Conservation (phyloP, 2,329 filamentous ascomycete genomes). For the Cryphonectria parasitica region DNA sequence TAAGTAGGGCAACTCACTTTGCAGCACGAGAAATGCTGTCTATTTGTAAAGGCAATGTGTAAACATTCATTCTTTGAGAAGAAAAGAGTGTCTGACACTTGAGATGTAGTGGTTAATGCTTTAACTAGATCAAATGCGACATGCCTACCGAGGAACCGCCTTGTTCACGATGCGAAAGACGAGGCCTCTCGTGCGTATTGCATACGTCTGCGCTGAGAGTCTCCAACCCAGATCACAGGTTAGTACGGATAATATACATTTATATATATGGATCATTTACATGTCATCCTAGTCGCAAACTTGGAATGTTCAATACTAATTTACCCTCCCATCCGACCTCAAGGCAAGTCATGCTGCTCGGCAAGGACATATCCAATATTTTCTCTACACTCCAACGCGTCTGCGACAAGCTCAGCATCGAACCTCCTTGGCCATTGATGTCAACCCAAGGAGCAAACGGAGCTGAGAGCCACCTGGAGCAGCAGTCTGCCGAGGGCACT, state of each 20-base stretch:
- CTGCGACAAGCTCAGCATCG: conserved; percentile 5
- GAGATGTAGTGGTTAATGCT: not conserved
- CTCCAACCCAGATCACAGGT: not conserved
- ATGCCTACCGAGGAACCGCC: conserved; percentile 11
- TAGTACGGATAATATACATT: not conserved
- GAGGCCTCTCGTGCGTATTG: conserved; percentile 4
- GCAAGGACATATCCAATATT: conserved; percentile 5
- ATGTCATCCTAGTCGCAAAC: not conserved
- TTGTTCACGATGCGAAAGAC: conserved; percentile 6
- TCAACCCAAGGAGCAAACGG: not conserved
- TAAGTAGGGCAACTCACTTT: not conserved
- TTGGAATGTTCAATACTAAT: not conserved
- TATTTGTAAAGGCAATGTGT: not conserved
- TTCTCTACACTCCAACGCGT: not conserved
- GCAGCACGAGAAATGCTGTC: not conserved
- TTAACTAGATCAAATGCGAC: conserved; percentile 2
- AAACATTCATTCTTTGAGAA: not conserved
- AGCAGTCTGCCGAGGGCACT: not conserved
- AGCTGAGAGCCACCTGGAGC: not conserved
- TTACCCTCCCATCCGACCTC: not conserved
- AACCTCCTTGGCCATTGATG: not conserved
- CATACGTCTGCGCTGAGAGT: not conserved
- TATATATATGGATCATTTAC: no score
- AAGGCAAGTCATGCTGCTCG: conserved; percentile 3
- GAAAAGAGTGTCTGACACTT: not conserved